Evolutionary conservation across 169 alveolate genomes (phyloP).

Genomic region (Cryptosporidium meleagridis): DNA sequence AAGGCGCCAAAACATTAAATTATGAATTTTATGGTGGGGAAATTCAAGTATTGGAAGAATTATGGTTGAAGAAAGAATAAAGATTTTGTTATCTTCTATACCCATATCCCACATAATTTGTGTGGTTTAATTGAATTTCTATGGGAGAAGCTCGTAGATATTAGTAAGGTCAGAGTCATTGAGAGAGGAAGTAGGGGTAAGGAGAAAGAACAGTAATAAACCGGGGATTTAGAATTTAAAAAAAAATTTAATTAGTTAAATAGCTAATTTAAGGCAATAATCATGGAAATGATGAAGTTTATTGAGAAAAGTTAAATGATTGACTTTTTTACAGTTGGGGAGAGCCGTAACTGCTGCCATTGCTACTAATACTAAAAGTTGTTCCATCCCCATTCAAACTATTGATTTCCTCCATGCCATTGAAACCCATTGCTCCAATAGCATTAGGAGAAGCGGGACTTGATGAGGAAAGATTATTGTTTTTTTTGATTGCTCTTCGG

Average conservation of each 20-base stretch:
- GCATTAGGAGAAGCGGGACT: background rate
- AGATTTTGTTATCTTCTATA: too few species aligned
- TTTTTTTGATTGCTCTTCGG: constrained; percentile 12
- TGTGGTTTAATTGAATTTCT: too few species aligned
- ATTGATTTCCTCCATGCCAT: background rate
- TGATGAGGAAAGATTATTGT: background rate
- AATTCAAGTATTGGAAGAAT: background rate
- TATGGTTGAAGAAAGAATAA: too few species aligned
- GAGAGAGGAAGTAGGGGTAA: background rate
- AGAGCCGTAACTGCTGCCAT: constrained; percentile 1
- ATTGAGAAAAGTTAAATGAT: background rate
- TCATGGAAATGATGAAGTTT: background rate
- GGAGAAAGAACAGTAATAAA: too few species aligned
- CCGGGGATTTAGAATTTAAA: background rate
- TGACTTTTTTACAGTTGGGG: background rate
- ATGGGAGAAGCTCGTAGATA: too few species aligned
- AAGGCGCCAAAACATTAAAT: background rate
- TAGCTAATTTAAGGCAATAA: background rate
- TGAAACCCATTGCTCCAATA: background rate
- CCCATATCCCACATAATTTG: background rate
- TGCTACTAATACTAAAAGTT: background rate
- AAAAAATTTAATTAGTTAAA: background rate
- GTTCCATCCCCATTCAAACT: background rate
- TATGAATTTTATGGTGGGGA: background rate
- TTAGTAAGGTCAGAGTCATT: too few species aligned